phyloP scores from a whole-genome alignment of 352 stramenopile genomes.

The Albugo laibachii region DNA sequence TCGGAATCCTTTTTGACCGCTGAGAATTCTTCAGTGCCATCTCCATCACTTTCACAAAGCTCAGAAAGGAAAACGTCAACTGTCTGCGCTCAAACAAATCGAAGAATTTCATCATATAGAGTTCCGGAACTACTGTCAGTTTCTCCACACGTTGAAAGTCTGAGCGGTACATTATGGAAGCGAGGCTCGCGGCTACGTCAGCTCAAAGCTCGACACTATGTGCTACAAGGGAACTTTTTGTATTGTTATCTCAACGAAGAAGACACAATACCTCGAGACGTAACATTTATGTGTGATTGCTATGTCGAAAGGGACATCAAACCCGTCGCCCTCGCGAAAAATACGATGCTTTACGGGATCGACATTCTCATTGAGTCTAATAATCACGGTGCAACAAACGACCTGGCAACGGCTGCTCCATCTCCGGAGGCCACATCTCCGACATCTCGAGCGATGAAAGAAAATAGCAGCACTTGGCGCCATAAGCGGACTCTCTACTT shows the following conservation, averaged over 20 bases:
- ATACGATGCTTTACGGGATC: conserved; percentile 69
- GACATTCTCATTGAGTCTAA: conserved; percentile 29
- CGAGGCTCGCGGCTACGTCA: conserved; percentile 54
- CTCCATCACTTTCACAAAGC: too few relatives aligned
- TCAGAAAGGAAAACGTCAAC: too few relatives aligned
- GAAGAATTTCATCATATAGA: too few relatives aligned
- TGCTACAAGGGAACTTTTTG: conserved; percentile 74
- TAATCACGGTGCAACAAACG: too few relatives aligned
- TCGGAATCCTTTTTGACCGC: too few relatives aligned
- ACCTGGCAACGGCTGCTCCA: too few relatives aligned
- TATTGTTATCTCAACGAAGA: conserved; percentile 70
- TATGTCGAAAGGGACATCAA: conserved; percentile 48
- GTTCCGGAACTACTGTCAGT: too few relatives aligned
- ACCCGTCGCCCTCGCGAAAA: conserved; percentile 49
- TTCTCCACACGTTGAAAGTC: conserved; percentile 4
- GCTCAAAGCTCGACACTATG: conserved; percentile 76
- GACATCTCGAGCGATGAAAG: conserved; percentile 32
- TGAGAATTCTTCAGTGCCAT: too few relatives aligned
- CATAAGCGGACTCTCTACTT: conserved; percentile 65
- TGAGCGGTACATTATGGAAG: conserved; percentile 57
- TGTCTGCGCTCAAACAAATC: too few relatives aligned
- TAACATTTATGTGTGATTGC: conserved; percentile 62
- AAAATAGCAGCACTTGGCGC: conserved; percentile 4
- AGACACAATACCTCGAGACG: conserved; percentile 46
- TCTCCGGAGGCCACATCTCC: conserved; percentile 2